Base-by-base conservation (phyloP, 768 basidiomycete species). In the Infundibulicybe gibba region DNA sequence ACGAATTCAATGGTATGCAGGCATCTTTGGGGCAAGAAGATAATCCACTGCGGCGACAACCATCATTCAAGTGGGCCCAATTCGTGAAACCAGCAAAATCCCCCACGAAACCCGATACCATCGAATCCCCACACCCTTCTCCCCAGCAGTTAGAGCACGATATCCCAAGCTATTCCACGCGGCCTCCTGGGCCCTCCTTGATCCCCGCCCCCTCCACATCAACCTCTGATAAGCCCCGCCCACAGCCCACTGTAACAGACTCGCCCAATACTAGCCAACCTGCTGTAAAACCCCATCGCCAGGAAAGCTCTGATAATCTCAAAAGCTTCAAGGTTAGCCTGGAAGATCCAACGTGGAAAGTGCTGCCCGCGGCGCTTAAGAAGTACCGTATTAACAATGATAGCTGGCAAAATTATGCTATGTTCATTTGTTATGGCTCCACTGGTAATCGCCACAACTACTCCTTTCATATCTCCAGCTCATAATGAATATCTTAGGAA, bases 381-480 rank as follows among this genome's bases (percentile, higher is more conserved):
- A 98, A 98, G 66, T 99, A 99, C 65, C 94, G 91, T 61, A 98
- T 98, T 68, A 93, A 95, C 64, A 91, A 91, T 55, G 97, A 98
- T 53, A 94, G 90, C 64, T 99, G 97, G 97, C 87, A 93, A 72
- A 90, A 93, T 58, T 99, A 98, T 70, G 97, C 97, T 21, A 90
- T 99, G 87, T 99, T 99, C 69, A 98, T 99, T 50, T 98, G 95
- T 57, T 97, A 95, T 64, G 95, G 94, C 10, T 85, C 87, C 44
- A 75, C 93, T 44, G 92, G 94, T 93, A 60, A 55, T 79, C 60
- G 25, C 21, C 10, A 6, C 25, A 30, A 10, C 14, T 43, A n/a
- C n/a, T 15, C 33, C 31, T 37, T 41, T 32, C 11, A 6, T 31
- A 33, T 19, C 41, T 41, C 19, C 48, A 34, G 31, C 10, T 51